Base-by-base conservation (phyloP, 2,329 filamentous ascomycete genomes). In the Plenodomus lindquistii region DNA sequence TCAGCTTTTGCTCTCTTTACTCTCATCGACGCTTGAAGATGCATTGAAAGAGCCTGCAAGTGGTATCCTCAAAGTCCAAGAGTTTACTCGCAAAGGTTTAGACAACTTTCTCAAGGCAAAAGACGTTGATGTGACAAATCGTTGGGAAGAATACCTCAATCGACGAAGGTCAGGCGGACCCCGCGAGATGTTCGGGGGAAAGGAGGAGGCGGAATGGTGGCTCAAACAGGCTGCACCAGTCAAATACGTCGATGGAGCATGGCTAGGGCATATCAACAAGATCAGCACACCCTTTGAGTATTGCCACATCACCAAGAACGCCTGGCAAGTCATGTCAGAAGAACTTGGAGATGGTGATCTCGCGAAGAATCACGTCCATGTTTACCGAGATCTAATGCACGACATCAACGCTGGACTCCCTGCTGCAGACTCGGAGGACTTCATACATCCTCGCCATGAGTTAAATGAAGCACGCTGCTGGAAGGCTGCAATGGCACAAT, bases 261-360 rank as follows among this genome's bases (percentile, higher is more conserved):
- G 78, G 78, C 60, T 81, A 3, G 73, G 74, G 11, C 73, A 75
- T 46, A 66, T 79, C 20, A 70, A 79, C 55, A 73, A 75, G 38
- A 66, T 75, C 36, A 76, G 63, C 15, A 78, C 74, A 0, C 75
- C 76, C 3, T 77, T 78, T 51, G 52, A 57, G 8, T 60, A 75
- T 17, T 70, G 70, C 3, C 57, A 52, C 9, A 63, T 74, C 13
- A 75, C 71, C 29, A 77, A 77, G 47, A 64, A 73, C 24, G 73
- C 73, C 3, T 81, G 78, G 78, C 78, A 70, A 52, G 70, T 79
- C 6, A 65, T 80, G 42, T 77, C 76, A 0, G 79, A 81, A 52
- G 79, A 81, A 51, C 65, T 80, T 5, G 79, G 79, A 1, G 75
- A 81, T 52, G 79, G 79, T 0, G 73, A 80, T 49, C 50, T 75